Evolutionary conservation across 345 rosid species (phyloP).

Genomic region (Lagerstroemia speciosa): DNA sequence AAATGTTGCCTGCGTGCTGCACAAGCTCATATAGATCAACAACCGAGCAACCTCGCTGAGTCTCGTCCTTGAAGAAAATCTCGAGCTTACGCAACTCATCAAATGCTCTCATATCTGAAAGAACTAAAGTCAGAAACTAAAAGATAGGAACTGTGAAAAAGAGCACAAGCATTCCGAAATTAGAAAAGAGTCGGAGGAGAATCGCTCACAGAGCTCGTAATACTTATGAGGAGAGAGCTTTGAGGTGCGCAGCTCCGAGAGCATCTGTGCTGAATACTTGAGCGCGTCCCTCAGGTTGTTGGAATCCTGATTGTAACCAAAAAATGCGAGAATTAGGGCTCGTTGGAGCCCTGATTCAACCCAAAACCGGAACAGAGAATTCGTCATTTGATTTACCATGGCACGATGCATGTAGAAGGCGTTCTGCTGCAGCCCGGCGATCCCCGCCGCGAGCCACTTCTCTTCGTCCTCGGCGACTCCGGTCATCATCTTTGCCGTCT

Average conservation of each 20-base stretch:
- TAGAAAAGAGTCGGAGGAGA: constrained; percentile 13
- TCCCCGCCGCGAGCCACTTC: constrained; percentile 92
- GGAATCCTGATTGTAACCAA: constrained; percentile 48
- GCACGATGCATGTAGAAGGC: constrained; percentile 99
- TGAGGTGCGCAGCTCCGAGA: constrained; percentile 93
- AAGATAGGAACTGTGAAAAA: not conserved
- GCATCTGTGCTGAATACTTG: constrained; percentile 98
- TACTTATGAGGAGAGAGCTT: constrained; percentile 96
- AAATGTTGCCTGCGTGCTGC: constrained; percentile 96
- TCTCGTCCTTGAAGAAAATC: constrained; percentile 88
- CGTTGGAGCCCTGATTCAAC: not conserved
- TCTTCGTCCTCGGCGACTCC: constrained; percentile 92
- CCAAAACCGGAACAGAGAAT: not conserved
- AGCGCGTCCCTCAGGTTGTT: constrained; percentile 94
- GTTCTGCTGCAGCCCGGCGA: constrained; percentile 93
- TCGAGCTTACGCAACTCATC: constrained; percentile 95
- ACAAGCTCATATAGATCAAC: constrained; percentile 95
- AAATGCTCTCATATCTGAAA: constrained; percentile 87
- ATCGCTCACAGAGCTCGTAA: constrained; percentile 75
- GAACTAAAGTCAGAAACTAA: constrained; percentile 1
- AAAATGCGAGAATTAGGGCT: constrained; percentile 25
- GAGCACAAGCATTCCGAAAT: not conserved
- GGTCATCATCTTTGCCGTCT: constrained; percentile 48
- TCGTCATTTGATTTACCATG: constrained; percentile 41
- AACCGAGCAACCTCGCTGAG: constrained; percentile 85